Evolutionary conservation across 2,329 filamentous ascomycete genomes (phyloP), one percentile per base, ranked within the genome.

Genomic region (Pseudogymnoascus sp.): DNA sequence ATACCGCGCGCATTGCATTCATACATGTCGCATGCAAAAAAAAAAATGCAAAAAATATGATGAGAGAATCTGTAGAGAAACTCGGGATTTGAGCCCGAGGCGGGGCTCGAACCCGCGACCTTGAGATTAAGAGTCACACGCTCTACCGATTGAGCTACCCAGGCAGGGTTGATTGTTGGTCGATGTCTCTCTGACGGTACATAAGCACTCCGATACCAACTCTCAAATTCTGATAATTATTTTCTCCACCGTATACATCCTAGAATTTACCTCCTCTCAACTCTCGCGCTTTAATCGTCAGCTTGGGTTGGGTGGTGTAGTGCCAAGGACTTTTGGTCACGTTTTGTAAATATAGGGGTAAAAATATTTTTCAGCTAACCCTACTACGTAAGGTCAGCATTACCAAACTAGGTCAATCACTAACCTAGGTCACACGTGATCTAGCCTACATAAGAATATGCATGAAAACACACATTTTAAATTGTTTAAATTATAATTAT

Each of bases 61-160:
- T 54, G 48, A 31, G 43, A 48, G 48, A 54, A 54, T 54, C 48
- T 57, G 51, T 57, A 57, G 51, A 57, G 51, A 57, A 34, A 57
- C 51, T 57, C 51, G 51, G 51, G 51, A 34, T 34, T 57, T 57
- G 51, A 57, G 51, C 51, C 51, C 51, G 51, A 57, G 51, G 51
- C 51, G 51, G 51, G 51, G 51, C 51, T 57, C 51, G 51, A 57
- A 57, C 51, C 51, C 51, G 51, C 51, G 51, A 57, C 51, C 51
- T 57, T 57, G 51, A 57, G 51, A 57, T 57, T 57, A 57, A 80
- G 85, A 87, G 85, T 87, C 85, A 86, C 81, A 87, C 84, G 85
- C 84, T 88, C 85, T 88, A 87, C 83, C 82, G 82, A 85, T 85
- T 85, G 83, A 85, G 83, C 83, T 85, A 86, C 60, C 60, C 60